Conservation (phyloP, 192 early-diverging fungal genomes). For the Neocallimastix lanati region DNA sequence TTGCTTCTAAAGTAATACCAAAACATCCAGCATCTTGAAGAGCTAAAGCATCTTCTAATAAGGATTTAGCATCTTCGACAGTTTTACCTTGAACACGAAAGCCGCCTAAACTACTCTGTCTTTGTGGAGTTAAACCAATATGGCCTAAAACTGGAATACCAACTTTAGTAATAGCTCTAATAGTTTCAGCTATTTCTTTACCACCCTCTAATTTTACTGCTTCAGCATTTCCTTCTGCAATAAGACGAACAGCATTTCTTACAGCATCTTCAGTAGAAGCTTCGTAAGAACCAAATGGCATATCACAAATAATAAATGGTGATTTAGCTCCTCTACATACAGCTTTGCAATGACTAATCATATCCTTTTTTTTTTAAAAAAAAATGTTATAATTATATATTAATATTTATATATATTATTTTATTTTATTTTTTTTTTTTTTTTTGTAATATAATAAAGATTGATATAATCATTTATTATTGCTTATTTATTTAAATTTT, state of each 20-base stretch:
- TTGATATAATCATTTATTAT: too few species aligned
- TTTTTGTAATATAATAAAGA: background rate
- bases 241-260: conserved; percentile 53
- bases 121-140: conserved; percentile 88
- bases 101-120: conserved; percentile 34
- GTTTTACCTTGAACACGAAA: conserved; percentile 88
- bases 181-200: conserved; percentile 57
- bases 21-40: conserved; percentile 83
- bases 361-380: too few species aligned
- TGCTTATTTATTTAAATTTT: too few species aligned
- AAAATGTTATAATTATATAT: too few species aligned
- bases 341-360: conserved; percentile 86
- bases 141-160: conserved; percentile 92
- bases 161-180: conserved; percentile 55
- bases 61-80: conserved; percentile 41
- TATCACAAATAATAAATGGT: conserved; percentile 70
- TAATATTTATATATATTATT: too few species aligned
- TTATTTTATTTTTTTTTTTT: too few species aligned
- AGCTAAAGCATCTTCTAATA: conserved; percentile 75
- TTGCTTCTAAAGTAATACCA: conserved; percentile 75
- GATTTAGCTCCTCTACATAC: conserved; percentile 58
- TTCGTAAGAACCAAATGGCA: conserved; percentile 85
- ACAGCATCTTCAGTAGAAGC: conserved; percentile 51
- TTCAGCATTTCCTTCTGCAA: conserved; percentile 81
- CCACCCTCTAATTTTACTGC: conserved; percentile 96